A percentile compares a stretch with the other conserved stretches of the same genome.
Conservation (phyloP, 495 filamentous ascomycete genomes). For the Neurospora pannonica region DNA sequence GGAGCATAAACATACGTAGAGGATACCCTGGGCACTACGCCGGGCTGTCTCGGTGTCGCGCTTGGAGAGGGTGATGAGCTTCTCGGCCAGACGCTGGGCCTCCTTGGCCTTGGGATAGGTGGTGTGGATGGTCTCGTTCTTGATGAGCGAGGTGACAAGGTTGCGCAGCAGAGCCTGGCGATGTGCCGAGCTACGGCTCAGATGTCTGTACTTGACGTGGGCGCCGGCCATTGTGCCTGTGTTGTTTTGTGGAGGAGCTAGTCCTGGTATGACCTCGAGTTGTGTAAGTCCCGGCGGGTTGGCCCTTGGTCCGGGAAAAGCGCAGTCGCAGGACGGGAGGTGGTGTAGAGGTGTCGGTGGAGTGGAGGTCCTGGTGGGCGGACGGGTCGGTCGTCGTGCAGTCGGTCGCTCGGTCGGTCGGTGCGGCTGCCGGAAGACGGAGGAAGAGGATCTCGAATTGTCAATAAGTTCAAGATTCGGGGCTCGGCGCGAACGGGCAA, state of each 20-base stretch:
- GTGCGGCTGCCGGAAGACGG: background rate
- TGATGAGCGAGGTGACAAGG: conserved; percentile 88
- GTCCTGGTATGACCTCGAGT: background rate
- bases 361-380: background rate
- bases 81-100: conserved; percentile 84
- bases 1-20: conserved; percentile 58
- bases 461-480: background rate
- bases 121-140: conserved; percentile 84
- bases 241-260: conserved; percentile 10
- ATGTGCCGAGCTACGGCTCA: conserved; percentile 74
- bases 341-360: background rate
- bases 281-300: background rate
- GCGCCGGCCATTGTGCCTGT: conserved; percentile 66
- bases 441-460: background rate
- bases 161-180: conserved; percentile 91
- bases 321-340: background rate
- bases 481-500: background rate
- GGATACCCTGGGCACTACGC: conserved; percentile 56
- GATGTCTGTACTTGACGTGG: conserved; percentile 72
- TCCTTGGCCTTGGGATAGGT: conserved; percentile 97
- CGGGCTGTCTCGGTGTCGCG: conserved; percentile 70
- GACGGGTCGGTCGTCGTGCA: background rate
- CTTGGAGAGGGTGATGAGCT: conserved; percentile 88
- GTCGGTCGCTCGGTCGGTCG: background rate
- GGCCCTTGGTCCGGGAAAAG: background rate